phyloP scores from a whole-genome alignment of 768 basidiomycete species.

The Lactarius tabidus region DNA sequence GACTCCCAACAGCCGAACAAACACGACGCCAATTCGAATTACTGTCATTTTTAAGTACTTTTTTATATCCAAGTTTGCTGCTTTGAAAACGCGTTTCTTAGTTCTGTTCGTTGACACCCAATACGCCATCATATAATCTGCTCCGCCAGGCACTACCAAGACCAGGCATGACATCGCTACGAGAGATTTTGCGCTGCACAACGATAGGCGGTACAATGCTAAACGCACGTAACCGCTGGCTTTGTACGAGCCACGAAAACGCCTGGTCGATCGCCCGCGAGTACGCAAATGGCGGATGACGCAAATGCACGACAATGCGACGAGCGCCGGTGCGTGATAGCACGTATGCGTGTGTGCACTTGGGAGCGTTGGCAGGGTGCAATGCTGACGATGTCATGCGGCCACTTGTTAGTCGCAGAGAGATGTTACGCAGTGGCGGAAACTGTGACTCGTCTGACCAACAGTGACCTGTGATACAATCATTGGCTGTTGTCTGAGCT shows the following conservation, averaged over 20 bases:
- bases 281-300: slow-evolving; percentile 65
- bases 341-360: slow-evolving; percentile 72
- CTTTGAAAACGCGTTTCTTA: neutral
- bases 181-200: slow-evolving; percentile 55
- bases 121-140: slow-evolving; percentile 44
- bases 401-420: slow-evolving; percentile 17
- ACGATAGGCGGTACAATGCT: slow-evolving; percentile 66
- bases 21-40: too few relatives aligned
- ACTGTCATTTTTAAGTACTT: neutral
- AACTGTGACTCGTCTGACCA: slow-evolving; percentile 66
- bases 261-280: slow-evolving; percentile 77
- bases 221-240: slow-evolving; percentile 51
- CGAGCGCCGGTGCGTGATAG: slow-evolving; percentile 57
- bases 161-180: slow-evolving; percentile 52
- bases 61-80: neutral
- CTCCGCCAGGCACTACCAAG: slow-evolving; percentile 58
- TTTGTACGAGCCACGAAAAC: slow-evolving; percentile 59
- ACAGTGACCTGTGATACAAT: slow-evolving; percentile 55
- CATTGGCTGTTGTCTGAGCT: slow-evolving; percentile 10
- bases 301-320: slow-evolving; percentile 55
- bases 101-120: slow-evolving; percentile 26
- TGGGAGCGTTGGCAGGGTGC: slow-evolving; percentile 57
- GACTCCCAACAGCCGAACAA: neutral
- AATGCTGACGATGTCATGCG: slow-evolving; percentile 33
- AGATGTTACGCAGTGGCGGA: slow-evolving; percentile 34